phyloP scores from a whole-genome alignment of 139 green algal species.

The Tetradesmus obliquus region DNA sequence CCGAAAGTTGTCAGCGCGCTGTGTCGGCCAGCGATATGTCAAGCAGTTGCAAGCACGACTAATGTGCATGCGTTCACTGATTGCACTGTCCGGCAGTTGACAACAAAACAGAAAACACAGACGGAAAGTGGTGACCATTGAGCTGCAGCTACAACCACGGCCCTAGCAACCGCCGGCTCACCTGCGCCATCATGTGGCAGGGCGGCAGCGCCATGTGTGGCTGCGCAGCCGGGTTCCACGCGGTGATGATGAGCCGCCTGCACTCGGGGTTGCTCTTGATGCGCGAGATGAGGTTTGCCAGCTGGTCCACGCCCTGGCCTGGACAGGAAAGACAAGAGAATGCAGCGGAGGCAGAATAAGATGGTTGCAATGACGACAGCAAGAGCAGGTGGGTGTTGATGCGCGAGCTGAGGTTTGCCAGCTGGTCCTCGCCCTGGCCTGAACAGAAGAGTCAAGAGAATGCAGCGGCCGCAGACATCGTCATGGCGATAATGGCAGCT shows the following conservation, averaged over 20 bases:
- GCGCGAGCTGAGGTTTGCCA: constrained; percentile 90
- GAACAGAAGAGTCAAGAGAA: not conserved
- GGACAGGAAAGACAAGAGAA: not conserved
- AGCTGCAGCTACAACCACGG: not conserved
- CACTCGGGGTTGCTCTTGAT: constrained; percentile 93
- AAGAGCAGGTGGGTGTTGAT: constrained; percentile 80
- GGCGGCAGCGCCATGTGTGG: constrained; percentile 97
- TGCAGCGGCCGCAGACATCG: not conserved
- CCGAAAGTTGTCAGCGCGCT: no score
- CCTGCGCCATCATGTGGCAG: constrained; percentile 99
- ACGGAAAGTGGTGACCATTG: no score
- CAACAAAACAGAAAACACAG: not conserved
- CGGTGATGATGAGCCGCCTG: constrained; percentile 95
- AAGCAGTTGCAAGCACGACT: no score
- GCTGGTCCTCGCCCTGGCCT: constrained; percentile 96
- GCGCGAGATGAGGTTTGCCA: constrained; percentile 93
- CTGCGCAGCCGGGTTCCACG: constrained; percentile 98
- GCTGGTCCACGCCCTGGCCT: constrained; percentile 96
- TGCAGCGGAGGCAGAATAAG: not conserved
- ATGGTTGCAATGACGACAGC: not conserved
- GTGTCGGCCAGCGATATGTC: no score
- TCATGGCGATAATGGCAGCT: not conserved
- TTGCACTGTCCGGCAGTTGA: not conserved
- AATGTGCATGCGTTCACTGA: not conserved
- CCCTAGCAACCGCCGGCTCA: constrained; percentile 15